Evolutionary conservation across 345 rosid genomes (phyloP).

Genomic region (Heritiera littoralis): DNA sequence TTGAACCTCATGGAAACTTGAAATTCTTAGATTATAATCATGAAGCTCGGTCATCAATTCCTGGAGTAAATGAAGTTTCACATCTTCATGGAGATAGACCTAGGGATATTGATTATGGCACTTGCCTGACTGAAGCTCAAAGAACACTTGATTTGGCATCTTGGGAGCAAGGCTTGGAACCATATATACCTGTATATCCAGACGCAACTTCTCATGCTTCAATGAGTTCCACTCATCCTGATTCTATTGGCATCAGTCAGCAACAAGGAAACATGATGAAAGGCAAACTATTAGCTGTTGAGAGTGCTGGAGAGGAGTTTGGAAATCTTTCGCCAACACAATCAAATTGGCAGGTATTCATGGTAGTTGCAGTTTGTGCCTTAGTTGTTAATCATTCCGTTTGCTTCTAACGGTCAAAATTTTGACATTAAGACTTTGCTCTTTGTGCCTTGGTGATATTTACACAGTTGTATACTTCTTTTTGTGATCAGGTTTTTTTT

Average conservation of each 20-base stretch:
- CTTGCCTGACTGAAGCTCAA: constrained; percentile 41
- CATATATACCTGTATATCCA: constrained; percentile 40
- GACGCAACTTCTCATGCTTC: constrained; percentile 41
- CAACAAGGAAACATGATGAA: constrained; percentile 32
- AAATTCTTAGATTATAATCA: constrained; percentile 18
- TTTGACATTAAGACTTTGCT: not conserved
- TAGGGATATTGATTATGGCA: constrained; percentile 27
- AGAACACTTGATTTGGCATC: constrained; percentile 53
- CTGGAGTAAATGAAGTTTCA: constrained; percentile 35
- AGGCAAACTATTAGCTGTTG: constrained; percentile 38
- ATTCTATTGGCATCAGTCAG: constrained; percentile 28
- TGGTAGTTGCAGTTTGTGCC: not conserved
- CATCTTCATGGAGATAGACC: constrained; percentile 39
- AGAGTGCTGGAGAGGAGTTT: constrained; percentile 33
- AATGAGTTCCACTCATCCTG: constrained; percentile 36
- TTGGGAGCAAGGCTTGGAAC: constrained; percentile 65
- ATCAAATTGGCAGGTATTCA: constrained; percentile 70
- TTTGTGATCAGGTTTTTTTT: not conserved
- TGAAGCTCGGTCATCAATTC: constrained; percentile 39
- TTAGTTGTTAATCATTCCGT: not conserved
- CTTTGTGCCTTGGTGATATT: not conserved
- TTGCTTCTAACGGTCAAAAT: not conserved
- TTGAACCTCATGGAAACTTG: constrained; percentile 25
- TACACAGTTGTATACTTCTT: not conserved
- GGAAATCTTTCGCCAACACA: constrained; percentile 49